Base-by-base conservation (phyloP, 2,329 filamentous ascomycete species). In the Sporothrix euskadiensis region DNA sequence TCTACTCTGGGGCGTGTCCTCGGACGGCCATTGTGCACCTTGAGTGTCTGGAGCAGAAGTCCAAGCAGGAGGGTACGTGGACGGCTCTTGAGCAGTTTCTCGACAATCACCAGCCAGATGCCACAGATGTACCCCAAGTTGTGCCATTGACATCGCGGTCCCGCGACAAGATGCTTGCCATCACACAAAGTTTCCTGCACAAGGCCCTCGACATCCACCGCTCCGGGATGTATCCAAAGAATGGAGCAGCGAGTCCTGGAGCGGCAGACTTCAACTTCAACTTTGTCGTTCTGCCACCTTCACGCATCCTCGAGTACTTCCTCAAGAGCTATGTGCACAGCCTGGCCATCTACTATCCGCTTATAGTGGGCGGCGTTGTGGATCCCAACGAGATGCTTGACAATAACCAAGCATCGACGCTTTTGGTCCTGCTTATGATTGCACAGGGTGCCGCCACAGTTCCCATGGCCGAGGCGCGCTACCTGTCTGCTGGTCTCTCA, bases 381-480 rank as follows among this genome's bases (percentile, higher is more conserved):
- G 90, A 92, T 76, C 86, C 89, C 8, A 92, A 92, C 76, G 88
- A 90, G 78, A 85, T 92, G 81, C 86, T 92, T 79, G 84, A 88
- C 76, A 89, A 90, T 77, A 90, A 90, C 77, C 88, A 89, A 76
- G 88, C 89, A 0, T 89, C 90, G 0, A 91, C 88, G 52, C 80
- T 92, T 41, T 82, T 92, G 14, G 86, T 92, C 0, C 83, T 92
- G 30, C 86, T 92, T 79, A 92, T 92, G 90, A 90, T 92, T 72
- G 90, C 90, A 0, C 89, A 91, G 77, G 91, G 90, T 19, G 90
- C 90, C 10, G 88, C 89, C 73, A 85, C 87, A n/a, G 88, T 91
- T 69, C 88, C 89, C 3, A 89, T 87, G 54, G 83, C 87, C 0
- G 90, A 92, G 80, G 90, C 90, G 1, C 84, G 89, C 56, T 89